Percentiles rank a stretch among this genome's conserved stretches.
Conservation (phyloP, 2,329 filamentous ascomycete species). For the Lizonia empirigonia region DNA sequence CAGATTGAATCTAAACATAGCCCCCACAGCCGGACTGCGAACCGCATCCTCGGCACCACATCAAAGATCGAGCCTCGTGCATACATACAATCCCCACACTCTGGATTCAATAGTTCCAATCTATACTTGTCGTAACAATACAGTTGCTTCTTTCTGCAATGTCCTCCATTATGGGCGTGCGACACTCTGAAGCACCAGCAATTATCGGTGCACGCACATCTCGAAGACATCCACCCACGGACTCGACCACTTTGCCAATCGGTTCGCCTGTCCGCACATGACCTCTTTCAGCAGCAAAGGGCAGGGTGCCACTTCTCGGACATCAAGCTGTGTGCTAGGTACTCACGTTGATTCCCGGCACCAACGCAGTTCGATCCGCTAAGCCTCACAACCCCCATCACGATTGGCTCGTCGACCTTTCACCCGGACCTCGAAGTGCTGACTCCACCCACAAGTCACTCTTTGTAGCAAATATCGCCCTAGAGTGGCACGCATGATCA, state of each 20-base stretch:
- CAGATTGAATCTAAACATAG: conserved; percentile 9
- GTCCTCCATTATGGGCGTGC: not conserved
- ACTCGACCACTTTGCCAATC: conserved; percentile 6
- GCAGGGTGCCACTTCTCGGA: conserved; percentile 7
- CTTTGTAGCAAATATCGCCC: not conserved
- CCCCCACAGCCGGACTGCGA: conserved; percentile 8
- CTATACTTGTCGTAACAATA: conserved; percentile 12
- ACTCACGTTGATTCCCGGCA: conserved; percentile 11
- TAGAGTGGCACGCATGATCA: conserved; percentile 6
- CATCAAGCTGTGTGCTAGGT: conserved; percentile 11
- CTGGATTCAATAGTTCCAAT: conserved; percentile 12
- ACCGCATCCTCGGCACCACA: conserved; percentile 6
- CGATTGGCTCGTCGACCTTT: conserved; percentile 6
- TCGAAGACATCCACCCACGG: not conserved
- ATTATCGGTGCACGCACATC: not conserved
- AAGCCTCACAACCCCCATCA: conserved; percentile 3
- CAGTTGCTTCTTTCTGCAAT: not conserved
- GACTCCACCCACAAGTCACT: conserved; percentile 9
- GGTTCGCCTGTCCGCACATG: not conserved
- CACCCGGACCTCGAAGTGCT: conserved; percentile 5
- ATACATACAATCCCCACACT: conserved; percentile 7
- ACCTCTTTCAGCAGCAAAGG: not conserved
- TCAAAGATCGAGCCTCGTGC: conserved; percentile 6
- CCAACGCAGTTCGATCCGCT: conserved; percentile 12
- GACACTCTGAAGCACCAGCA: not conserved